Conservation (phyloP, 2,329 filamentous ascomycete genomes). For the Colletotrichum sp. region DNA sequence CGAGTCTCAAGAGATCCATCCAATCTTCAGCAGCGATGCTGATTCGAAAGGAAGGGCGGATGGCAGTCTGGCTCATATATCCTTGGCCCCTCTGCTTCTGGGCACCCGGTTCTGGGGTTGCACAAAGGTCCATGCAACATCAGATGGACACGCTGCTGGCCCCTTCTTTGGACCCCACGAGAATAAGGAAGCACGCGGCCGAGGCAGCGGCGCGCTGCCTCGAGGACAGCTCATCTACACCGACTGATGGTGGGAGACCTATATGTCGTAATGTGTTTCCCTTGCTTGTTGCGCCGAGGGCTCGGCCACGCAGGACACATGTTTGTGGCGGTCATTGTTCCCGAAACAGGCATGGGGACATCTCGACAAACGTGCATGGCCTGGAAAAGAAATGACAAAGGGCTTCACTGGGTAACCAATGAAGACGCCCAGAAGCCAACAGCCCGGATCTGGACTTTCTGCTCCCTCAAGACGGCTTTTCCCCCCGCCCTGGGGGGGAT, state of each 20-base stretch:
- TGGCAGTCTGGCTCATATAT: background rate
- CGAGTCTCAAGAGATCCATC: background rate
- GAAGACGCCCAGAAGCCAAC: rapidly evolving
- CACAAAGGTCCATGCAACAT: background rate
- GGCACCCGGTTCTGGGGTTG: background rate
- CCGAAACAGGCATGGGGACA: background rate
- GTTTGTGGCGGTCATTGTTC: background rate
- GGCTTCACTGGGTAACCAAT: background rate
- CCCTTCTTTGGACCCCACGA: background rate
- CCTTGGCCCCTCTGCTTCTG: background rate
- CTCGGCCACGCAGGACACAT: background rate
- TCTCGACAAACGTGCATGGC: background rate
- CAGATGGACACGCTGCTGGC: background rate
- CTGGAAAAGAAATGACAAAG: background rate
- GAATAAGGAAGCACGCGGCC: constrained; percentile 4
- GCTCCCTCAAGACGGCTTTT: background rate
- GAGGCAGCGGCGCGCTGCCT: background rate
- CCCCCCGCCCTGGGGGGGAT: background rate
- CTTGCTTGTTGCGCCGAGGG: background rate
- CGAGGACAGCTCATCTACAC: background rate
- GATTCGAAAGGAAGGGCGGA: background rate
- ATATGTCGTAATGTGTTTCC: background rate
- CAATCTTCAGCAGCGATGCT: background rate
- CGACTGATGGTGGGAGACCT: background rate
- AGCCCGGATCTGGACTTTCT: background rate